phyloP scores from a whole-genome alignment of 495 filamentous ascomycete species.

The Aspergillus diversus region DNA sequence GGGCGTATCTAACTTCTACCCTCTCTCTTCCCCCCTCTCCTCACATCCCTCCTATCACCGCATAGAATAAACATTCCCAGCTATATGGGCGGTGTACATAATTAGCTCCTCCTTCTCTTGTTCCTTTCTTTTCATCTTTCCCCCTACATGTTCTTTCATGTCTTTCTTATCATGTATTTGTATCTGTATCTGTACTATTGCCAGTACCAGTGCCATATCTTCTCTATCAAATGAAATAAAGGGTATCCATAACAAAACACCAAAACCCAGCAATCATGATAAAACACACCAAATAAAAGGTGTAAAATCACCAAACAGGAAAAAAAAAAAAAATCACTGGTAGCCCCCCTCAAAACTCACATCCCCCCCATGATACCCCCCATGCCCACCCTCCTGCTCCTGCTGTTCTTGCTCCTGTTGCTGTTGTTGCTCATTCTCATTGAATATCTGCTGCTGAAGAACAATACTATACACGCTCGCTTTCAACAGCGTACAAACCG shows the following conservation, averaged over 20 bases:
- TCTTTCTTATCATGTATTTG: constrained; percentile 22
- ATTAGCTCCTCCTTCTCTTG: constrained; percentile 20
- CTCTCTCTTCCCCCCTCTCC: constrained; percentile 2
- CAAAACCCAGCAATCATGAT: constrained; percentile 5
- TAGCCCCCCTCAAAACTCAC: constrained; percentile 39
- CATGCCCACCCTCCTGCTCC: constrained; percentile 31
- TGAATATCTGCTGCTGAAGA: constrained; percentile 90
- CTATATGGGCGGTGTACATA: constrained; percentile 42
- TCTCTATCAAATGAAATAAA: constrained; percentile 17
- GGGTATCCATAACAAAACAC: constrained; percentile 14
- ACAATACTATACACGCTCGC: constrained; percentile 98
- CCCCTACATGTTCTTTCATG: constrained; percentile 27
- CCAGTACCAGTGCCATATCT: background rate
- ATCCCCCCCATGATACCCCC: constrained; percentile 33
- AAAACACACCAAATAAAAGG: background rate
- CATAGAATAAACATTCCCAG: constrained; percentile 12
- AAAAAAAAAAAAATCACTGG: constrained; percentile 9
- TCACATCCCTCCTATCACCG: constrained; percentile 25
- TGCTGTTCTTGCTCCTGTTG: constrained; percentile 37
- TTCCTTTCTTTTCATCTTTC: constrained; percentile 28
- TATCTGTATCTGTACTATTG: constrained; percentile 17
- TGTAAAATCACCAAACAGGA: constrained; percentile 4
- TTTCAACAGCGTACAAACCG: constrained; percentile 94
- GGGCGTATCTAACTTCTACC: constrained; percentile 55
- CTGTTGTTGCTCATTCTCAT: constrained; percentile 53